These are phyloP conservation scores for Saccharomycopsis schoenii DNA, from an alignment of 805 yeast genomes.

Conservation along the genomic window DNA sequence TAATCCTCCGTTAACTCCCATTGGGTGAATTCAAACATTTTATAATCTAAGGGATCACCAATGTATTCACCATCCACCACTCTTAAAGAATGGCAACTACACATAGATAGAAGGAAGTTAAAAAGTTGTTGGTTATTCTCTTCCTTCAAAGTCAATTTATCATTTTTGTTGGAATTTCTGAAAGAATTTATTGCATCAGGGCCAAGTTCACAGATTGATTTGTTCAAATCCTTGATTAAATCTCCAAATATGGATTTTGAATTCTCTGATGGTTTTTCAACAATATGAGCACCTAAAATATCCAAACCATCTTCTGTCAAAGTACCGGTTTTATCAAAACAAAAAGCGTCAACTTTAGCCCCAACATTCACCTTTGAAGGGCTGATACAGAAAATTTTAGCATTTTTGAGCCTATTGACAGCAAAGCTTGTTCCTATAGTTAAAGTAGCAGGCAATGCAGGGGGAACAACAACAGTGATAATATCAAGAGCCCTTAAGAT, in stretches of 20 bases:
- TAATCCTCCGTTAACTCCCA: conserved; percentile 71
- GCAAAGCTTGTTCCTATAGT: conserved; percentile 97
- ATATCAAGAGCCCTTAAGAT: conserved; percentile 85
- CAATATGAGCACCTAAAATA: conserved; percentile 55
- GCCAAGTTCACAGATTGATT: conserved; percentile 10
- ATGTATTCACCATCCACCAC: conserved; percentile 66
- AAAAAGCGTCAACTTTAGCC: conserved; percentile 81
- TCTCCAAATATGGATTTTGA: conserved; percentile 14
- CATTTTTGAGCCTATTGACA: conserved; percentile 56
- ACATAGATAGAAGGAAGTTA: conserved; percentile 30
- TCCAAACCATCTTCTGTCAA: conserved; percentile 95
- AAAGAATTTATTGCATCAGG: conserved; percentile 13
- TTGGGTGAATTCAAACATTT: conserved; percentile 84
- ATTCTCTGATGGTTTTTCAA: conserved; percentile 17
- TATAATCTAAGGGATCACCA: conserved; percentile 90
- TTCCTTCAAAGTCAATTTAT: neutral
- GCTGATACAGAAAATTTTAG: conserved; percentile 76
- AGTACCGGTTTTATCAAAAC: conserved; percentile 97
- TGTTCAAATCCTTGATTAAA: conserved; percentile 19
- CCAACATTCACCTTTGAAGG: conserved; percentile 95
- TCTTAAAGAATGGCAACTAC: conserved; percentile 80
- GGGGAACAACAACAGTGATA: conserved; percentile 95
- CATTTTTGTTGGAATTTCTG: neutral
- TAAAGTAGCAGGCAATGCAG: conserved; percentile 94
- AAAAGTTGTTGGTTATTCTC: conserved; percentile 13